Conservation (phyloP, 306 rosid genomes). For the Malus sieversii region DNA sequence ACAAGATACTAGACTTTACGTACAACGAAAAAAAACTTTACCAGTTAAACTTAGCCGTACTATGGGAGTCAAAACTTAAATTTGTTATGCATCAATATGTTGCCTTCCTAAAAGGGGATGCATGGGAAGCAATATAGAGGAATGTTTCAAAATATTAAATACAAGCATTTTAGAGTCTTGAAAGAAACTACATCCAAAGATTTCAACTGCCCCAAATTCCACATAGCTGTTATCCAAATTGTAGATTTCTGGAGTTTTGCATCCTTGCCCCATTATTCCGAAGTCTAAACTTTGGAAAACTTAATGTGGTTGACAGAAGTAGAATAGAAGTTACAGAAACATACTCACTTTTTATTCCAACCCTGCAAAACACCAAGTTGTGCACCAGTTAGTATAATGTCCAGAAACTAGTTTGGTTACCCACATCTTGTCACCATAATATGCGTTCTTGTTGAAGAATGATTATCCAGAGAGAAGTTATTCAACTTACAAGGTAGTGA, state of each 20-base stretch:
- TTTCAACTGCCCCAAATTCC: background rate
- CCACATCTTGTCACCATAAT: background rate
- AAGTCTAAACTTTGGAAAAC: conserved; percentile 9
- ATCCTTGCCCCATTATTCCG: conserved; percentile 9
- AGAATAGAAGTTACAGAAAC: background rate
- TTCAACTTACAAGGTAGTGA: conserved; percentile 86
- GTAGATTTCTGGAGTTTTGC: background rate
- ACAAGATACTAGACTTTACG: background rate
- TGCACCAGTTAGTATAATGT: background rate
- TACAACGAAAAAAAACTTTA: background rate
- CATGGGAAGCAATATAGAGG: background rate
- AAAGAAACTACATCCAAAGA: background rate
- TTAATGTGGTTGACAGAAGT: conserved; percentile 16
- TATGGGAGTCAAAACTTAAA: background rate
- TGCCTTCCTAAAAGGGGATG: background rate
- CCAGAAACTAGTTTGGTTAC: background rate
- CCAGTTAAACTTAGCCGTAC: background rate
- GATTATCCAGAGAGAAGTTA: background rate
- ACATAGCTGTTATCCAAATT: background rate
- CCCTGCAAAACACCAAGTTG: conserved; percentile 73
- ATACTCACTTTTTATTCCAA: conserved; percentile 97
- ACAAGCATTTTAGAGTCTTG: background rate
- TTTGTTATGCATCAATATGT: background rate
- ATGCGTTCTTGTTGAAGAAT: background rate
- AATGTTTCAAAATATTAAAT: background rate